Percentiles rank a stretch among this genome's conserved stretches.
phyloP scores from a whole-genome alignment of 78 protist species.

The Speleostelium caveatum region DNA sequence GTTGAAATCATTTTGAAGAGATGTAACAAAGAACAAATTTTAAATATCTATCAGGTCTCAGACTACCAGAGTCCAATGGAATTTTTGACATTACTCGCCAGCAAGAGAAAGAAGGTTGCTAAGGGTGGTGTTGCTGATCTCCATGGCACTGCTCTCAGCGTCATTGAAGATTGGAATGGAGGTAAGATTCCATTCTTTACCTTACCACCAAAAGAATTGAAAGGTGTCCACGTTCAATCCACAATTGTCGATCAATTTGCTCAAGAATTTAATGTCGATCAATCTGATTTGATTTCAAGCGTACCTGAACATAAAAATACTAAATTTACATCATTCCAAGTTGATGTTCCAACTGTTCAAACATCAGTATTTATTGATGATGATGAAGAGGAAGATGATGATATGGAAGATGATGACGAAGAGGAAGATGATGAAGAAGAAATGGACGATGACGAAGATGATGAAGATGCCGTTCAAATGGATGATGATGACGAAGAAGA shows the following conservation, averaged over 20 bases:
- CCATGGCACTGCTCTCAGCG: slow-evolving; percentile 43
- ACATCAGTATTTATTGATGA: slow-evolving; percentile 60
- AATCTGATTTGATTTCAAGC: slow-evolving; percentile 6
- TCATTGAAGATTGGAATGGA: slow-evolving; percentile 79
- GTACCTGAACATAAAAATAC: background rate
- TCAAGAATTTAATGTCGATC: slow-evolving; percentile 69
- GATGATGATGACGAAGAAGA: slow-evolving; percentile 67
- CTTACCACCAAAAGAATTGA: slow-evolving; percentile 53
- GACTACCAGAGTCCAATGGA: slow-evolving; percentile 11
- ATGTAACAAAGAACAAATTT: slow-evolving; percentile 53
- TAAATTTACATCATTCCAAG: slow-evolving; percentile 10
- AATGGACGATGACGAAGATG: slow-evolving; percentile 46
- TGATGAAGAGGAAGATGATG: slow-evolving; percentile 72
- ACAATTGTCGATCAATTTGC: slow-evolving; percentile 44
- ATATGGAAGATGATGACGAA: slow-evolving; percentile 50
- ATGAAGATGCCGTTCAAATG: no score
- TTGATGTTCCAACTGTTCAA: background rate
- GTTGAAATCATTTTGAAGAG: slow-evolving; percentile 55
- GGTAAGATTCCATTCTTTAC: slow-evolving; percentile 82
- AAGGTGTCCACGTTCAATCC: no score
- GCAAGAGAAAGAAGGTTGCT: slow-evolving; percentile 46
- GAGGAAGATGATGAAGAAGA: slow-evolving; percentile 53
- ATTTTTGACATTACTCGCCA: slow-evolving; percentile 52
- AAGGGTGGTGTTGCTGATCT: slow-evolving; percentile 70
- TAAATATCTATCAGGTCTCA: slow-evolving; percentile 42